phyloP scores from a whole-genome alignment of 1,139 yeast genomes.

The Pichia sp. region DNA sequence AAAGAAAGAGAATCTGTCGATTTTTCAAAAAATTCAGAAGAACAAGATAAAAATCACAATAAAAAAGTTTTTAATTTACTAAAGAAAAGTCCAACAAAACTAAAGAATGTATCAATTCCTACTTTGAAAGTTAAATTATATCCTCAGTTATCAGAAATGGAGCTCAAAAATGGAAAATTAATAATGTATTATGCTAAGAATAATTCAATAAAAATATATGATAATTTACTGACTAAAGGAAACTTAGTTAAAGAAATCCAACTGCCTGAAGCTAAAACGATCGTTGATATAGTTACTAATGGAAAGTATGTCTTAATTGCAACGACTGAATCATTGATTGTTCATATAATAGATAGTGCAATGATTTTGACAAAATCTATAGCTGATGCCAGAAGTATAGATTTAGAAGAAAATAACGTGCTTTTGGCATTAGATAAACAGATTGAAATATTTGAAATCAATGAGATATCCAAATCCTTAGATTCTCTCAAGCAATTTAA shows the following conservation, averaged over 20 bases:
- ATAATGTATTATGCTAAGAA: conserved; percentile 9
- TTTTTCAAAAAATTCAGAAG: neutral
- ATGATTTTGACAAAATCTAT: neutral
- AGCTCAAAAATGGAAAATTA: conserved; percentile 11
- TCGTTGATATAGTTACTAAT: conserved; percentile 18
- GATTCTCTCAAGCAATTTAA: conserved; percentile 6
- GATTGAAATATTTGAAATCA: conserved; percentile 18
- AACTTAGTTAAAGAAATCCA: conserved; percentile 6
- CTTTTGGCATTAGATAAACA: conserved; percentile 15
- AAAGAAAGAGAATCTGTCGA: neutral
- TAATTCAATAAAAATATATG: conserved; percentile 10
- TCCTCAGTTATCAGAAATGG: conserved; percentile 8
- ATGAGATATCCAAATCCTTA: conserved; percentile 4
- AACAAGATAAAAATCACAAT: conserved; percentile 6
- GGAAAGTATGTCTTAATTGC: conserved; percentile 15
- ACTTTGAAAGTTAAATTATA: conserved; percentile 3
- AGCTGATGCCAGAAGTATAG: conserved; percentile 16
- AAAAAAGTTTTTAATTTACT: conserved; percentile 5
- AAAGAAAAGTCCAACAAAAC: conserved; percentile 6
- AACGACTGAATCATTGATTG: conserved; percentile 12
- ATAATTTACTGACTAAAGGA: conserved; percentile 3
- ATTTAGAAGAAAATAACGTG: conserved; percentile 17
- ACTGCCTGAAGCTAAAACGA: conserved; percentile 6
- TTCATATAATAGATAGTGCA: conserved; percentile 7
- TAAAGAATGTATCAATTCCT: neutral